Evolutionary conservation across 2,329 filamentous ascomycete species (phyloP), one percentile per base, ranked within the genome.

Genomic region (Diaporthe citrichinensis): DNA sequence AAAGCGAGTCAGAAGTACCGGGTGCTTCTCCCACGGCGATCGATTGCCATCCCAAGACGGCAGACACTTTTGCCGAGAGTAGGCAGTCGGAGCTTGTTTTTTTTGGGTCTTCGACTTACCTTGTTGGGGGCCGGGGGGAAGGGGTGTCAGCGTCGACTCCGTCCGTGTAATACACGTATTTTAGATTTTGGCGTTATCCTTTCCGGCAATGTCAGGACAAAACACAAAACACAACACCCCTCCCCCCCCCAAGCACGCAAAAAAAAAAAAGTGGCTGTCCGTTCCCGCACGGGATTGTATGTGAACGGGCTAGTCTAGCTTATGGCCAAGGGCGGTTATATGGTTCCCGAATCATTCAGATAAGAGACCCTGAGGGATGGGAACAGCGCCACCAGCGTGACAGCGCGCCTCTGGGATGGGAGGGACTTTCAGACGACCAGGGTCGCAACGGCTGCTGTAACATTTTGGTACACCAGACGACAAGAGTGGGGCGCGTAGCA

Each of bases 401-500:
- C 61, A 25, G 44, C 31, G 7, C 23, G 20, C 41, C 46, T 44
- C 15, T 28, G 28, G 53, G 25, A 6, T 55, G 53, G 25, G 62
- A n/a, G 44, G 62, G 23, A 36, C 25, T 39, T 53, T 53, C 46
- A 20, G 46, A 68, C 46, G 65, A 68, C 65, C 46, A 68, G 65
- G 65, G 65, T 68, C 46, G 44, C 65, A 68, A 68, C 23, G 65
- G 46, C 65, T 68, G 46, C 65, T 68, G 65, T 68, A 53, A 53
- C 62, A 68, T 28, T 39, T 28, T 55, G 53, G 46, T 34, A 68
- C 46, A 41, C 46, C 65, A 68, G 65, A 53, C 39, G 65, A 68
- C 65, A 68, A 68, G 65, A 68, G 65, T 68, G 65, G 65, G 65
- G 23, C 65, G 23, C 46, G 65, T 68, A 53, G 46, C 65, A 68